Base-by-base conservation (phyloP, 495 filamentous ascomycete genomes). In the Monascus purpureus region DNA sequence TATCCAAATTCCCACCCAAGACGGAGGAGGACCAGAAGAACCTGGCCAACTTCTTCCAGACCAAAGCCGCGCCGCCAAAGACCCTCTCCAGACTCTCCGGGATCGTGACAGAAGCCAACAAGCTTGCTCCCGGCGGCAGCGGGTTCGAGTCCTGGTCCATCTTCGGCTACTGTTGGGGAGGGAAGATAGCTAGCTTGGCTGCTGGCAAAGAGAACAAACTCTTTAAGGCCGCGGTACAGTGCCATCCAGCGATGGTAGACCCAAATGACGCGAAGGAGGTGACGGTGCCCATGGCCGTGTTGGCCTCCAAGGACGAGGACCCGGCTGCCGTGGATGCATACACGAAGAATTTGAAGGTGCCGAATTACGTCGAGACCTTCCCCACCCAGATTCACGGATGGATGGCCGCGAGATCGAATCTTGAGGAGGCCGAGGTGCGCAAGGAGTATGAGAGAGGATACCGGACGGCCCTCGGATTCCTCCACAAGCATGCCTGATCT, bases 131-230 rank as follows among this genome's bases (percentile, higher is more conserved):
- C 13, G 39, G 37, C 24, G 55, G 42, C 8, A 24, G 29, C 17
- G 11, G 55, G 17, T 75, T 92, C 43, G 63, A 76, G 45, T n/a
- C n/a, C n/a, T 94, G 83, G 84, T 85, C 65, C n/a, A 65, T 84
- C 36, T 50, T 95, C n/a, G 88, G 88, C 9, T 85, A 68, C 70
- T 97, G 88, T 70, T 97, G 87, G 88, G 88, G 88, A 35, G 86
- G 80, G 33, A 93, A 93, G 65, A 72, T 80, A 31, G 59, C 69
- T 11, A 66, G 68, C n/a, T 63, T 82, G n/a, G 59, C 73, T 18
- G 58, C 67, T 4, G 58, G 53, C 2, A 49, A 66, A 13, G 59
- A 67, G 17, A 74, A 68, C 43, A 70, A 59, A 17, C 59, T 59
- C 23, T 93, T 93, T 62, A 72, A 71, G 35, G 72, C 73, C 1